Evolutionary conservation across 2,329 filamentous ascomycete species (phyloP), one percentile per base, ranked within the genome.

Genomic region (Sporothrix protearum): DNA sequence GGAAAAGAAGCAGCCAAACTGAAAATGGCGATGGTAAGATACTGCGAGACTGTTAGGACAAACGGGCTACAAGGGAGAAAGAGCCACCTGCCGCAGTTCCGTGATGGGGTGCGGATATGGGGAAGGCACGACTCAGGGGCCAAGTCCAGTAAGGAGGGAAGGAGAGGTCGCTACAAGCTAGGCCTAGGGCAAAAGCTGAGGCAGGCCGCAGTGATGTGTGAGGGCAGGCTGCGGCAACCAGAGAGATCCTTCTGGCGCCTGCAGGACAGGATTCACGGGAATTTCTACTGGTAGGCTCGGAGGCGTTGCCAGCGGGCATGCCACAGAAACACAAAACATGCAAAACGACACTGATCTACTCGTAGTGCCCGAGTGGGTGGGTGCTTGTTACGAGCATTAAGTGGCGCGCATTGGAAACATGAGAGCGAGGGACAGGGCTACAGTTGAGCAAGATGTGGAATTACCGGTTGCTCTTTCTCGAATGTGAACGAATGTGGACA

Each of bases 1-100:
- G 76, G 71, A 71, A 76, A 74, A 9, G 73, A 72, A 55, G 63
- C 73, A 68, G 71, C 63, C 55, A 69, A 68, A 67, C 45, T 47
- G 22, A 57, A 42, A 55, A 68, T 14, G 53, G 45, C 53, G 47
- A 68, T 53, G 49, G 55, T 36, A 68, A 45, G 49, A 49, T 36
- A 47, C 42, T 16, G 42, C 42, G 55, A 69, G 42, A 49, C 55
- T 68, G 59, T 16, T 28, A 71, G 55, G 49, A 59, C 42, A 55
- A 33, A 42, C 49, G 2, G 42, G 14, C 25, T 51, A 30, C 49
- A 69, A 69, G 47, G 59, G 36, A 71, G 66, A 61, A 55, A 42
- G 45, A 70, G 49, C 25, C 53, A 45, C 19, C 45, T 16, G 53
- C 30, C 49, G 51, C 39, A 67, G 28, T 25, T 67, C 53, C 63